These are phyloP conservation scores for Diaporthe citri DNA, from an alignment of 2,329 filamentous ascomycete genomes.

Conservation along the genomic window DNA sequence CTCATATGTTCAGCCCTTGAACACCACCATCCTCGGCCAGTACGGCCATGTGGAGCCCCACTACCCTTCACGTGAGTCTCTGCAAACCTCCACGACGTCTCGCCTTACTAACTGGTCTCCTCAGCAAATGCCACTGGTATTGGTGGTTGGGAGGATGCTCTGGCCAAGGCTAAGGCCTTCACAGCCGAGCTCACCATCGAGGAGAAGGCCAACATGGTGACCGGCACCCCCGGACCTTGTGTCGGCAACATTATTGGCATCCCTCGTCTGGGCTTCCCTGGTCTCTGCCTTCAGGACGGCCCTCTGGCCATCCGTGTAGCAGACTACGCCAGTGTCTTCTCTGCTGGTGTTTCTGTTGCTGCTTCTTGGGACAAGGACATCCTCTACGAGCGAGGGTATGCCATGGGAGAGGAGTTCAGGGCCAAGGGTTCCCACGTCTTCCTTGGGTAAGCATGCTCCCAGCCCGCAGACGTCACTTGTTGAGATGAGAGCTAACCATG, in stretches of 20 bases:
- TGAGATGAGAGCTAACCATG: not conserved
- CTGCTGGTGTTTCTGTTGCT: conserved; percentile 77
- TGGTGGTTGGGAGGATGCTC: conserved; percentile 52
- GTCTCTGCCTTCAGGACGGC: conserved; percentile 77
- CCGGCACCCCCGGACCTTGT: conserved; percentile 41
- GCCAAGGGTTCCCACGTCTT: conserved; percentile 83
- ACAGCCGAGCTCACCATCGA: conserved; percentile 73
- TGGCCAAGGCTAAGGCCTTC: conserved; percentile 60
- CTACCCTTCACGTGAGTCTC: conserved; percentile 53
- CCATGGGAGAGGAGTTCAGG: conserved; percentile 72
- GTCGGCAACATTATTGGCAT: conserved; percentile 59
- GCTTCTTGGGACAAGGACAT: conserved; percentile 78
- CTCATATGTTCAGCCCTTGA: conserved; percentile 54
- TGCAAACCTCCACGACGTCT: conserved; percentile 38
- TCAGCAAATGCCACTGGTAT: conserved; percentile 53
- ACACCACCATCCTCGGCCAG: conserved; percentile 55
- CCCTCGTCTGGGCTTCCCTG: conserved; percentile 66
- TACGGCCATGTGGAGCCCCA: conserved; percentile 55
- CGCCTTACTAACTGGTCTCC: not conserved
- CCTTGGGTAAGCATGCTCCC: conserved; percentile 63
- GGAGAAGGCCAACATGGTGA: conserved; percentile 63
- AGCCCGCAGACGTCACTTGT: not conserved
- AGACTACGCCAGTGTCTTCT: conserved; percentile 78
- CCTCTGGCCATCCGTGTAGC: conserved; percentile 75
- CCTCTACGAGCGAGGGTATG: conserved; percentile 62